phyloP scores from a whole-genome alignment of 768 basidiomycete species.

The Hypholoma fasciculare region DNA sequence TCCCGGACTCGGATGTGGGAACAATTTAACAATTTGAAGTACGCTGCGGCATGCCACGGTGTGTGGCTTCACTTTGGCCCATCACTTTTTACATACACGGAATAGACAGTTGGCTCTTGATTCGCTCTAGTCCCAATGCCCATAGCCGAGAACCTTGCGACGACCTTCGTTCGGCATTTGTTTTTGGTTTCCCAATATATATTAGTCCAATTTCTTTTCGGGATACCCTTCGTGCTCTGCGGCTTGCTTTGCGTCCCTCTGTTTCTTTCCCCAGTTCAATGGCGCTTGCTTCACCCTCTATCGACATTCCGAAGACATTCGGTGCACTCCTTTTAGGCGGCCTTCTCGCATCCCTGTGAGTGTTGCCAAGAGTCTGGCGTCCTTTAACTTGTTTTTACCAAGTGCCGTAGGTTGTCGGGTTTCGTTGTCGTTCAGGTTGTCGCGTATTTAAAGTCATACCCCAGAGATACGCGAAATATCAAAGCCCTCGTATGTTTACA shows the following conservation, averaged over 20 bases:
- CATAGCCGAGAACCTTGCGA: too few relatives aligned
- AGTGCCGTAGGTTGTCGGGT: slow-evolving; percentile 27
- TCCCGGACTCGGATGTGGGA: too few relatives aligned
- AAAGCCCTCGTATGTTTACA: slow-evolving; percentile 28
- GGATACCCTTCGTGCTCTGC: too few relatives aligned
- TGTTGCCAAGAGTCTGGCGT: not conserved
- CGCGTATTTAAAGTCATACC: slow-evolving; percentile 35
- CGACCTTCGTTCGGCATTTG: too few relatives aligned
- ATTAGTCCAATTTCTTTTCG: too few relatives aligned
- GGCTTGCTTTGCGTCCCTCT: too few relatives aligned
- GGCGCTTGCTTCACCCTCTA: not conserved
- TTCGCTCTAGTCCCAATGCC: not conserved
- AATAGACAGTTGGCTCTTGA: not conserved
- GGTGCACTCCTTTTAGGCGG: slow-evolving; percentile 41
- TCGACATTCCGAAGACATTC: slow-evolving; percentile 32
- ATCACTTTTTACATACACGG: too few relatives aligned
- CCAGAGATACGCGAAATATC: slow-evolving; percentile 21
- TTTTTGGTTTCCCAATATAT: too few relatives aligned
- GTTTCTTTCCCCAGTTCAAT: too few relatives aligned
- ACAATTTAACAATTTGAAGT: too few relatives aligned
- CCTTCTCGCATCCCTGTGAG: slow-evolving; percentile 35
- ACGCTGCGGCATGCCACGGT: too few relatives aligned
- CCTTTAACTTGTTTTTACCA: not conserved
- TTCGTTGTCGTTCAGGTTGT: slow-evolving; percentile 33
- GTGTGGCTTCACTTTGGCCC: too few relatives aligned